phyloP scores from a whole-genome alignment of 2,329 filamentous ascomycete species.

The Aspergillus sp. region DNA sequence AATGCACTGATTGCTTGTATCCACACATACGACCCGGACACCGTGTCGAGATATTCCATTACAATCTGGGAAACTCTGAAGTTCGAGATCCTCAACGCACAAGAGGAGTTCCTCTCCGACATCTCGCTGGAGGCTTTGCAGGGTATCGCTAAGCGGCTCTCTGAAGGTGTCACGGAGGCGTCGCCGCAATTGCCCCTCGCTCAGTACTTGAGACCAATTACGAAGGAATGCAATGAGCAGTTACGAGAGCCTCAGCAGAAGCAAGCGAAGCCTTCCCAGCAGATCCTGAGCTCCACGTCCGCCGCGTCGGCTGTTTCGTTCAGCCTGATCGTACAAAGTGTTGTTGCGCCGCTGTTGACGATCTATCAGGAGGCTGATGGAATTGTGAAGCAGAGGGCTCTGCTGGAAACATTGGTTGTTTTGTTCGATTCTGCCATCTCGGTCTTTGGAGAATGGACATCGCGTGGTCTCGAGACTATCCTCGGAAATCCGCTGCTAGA shows the following conservation, averaged over 20 bases:
- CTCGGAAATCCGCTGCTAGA: slow-evolving; percentile 39
- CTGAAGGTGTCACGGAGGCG: slow-evolving; percentile 33
- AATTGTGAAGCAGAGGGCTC: slow-evolving; percentile 55
- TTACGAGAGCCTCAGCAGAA: slow-evolving; percentile 63
- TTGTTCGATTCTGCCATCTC: slow-evolving; percentile 53
- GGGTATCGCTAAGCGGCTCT: slow-evolving; percentile 51
- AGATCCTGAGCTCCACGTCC: slow-evolving; percentile 53
- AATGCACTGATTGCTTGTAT: slow-evolving; percentile 57
- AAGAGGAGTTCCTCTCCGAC: slow-evolving; percentile 59
- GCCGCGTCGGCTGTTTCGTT: slow-evolving; percentile 50
- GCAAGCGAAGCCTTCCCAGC: slow-evolving; percentile 58
- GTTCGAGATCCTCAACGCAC: slow-evolving; percentile 61
- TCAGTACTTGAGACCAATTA: slow-evolving; percentile 54
- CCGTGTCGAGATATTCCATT: slow-evolving; percentile 56
- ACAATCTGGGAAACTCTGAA: slow-evolving; percentile 63
- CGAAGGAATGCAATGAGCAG: slow-evolving; percentile 62
- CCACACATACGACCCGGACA: slow-evolving; percentile 51
- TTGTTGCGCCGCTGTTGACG: slow-evolving; percentile 52
- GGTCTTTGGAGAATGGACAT: slow-evolving; percentile 52
- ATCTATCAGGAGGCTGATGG: slow-evolving; percentile 56
- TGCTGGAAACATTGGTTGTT: slow-evolving; percentile 55
- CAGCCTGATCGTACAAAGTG: slow-evolving; percentile 48
- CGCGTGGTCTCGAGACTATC: slow-evolving; percentile 30
- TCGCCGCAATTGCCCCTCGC: slow-evolving; percentile 40
- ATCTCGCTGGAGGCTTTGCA: slow-evolving; percentile 52